phyloP scores from a whole-genome alignment of 169 alveolate species.

The Eimeria acervulina region DNA sequence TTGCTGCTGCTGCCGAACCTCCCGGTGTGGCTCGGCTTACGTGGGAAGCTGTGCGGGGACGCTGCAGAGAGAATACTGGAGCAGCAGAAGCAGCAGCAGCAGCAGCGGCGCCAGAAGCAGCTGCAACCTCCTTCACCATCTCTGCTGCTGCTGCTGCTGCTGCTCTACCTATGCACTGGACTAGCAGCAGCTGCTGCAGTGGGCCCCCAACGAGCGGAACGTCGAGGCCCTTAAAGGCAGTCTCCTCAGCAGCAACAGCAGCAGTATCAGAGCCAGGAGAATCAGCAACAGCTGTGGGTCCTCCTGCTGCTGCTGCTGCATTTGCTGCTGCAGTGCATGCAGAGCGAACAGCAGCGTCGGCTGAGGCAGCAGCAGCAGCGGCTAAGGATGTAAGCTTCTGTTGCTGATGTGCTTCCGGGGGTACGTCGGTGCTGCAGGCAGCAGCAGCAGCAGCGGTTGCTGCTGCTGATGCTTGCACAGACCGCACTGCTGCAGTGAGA shows the following conservation, averaged over 20 bases:
- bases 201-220: neutral
- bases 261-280: constrained; percentile 22
- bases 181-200: constrained; percentile 35
- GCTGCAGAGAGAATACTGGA: neutral
- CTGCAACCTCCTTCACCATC: constrained; percentile 63
- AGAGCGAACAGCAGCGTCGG: constrained; percentile 43
- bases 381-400: neutral
- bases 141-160: constrained; percentile 69
- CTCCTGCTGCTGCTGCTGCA: constrained; percentile 73
- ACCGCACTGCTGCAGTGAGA: constrained; percentile 35
- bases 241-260: constrained; percentile 10
- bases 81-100: constrained; percentile 62
- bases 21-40: neutral
- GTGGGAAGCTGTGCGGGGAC: neutral
- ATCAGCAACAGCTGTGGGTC: constrained; percentile 71
- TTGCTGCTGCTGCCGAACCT: neutral
- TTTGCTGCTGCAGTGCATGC: constrained; percentile 78
- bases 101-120: constrained; percentile 48
- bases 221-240: neutral
- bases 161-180: constrained; percentile 46
- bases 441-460: constrained; percentile 69
- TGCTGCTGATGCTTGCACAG: constrained; percentile 66
- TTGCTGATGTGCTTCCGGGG: constrained; percentile 9
- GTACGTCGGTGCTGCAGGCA: neutral
- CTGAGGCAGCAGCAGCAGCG: constrained; percentile 73